Conservation (phyloP, 208 protist species). For the Angomonas ambiguus region DNA sequence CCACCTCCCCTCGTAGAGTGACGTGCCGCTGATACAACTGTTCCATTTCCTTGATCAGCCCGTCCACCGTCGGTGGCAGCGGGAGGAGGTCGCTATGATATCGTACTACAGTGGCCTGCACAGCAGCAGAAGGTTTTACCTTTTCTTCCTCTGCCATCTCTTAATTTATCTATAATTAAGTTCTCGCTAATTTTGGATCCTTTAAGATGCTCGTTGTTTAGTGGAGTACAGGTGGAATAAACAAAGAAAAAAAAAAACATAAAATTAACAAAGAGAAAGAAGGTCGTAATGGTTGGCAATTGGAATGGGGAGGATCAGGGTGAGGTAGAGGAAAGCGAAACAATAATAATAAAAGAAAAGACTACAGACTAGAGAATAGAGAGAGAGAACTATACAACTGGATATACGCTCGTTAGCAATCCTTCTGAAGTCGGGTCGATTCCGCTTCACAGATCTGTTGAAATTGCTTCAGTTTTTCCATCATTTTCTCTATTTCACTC, state of each 20-base stretch:
- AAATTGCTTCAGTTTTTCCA: not conserved
- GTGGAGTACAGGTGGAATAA: too few species aligned
- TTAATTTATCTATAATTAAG: too few species aligned
- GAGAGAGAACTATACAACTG: not conserved
- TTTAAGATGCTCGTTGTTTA: too few species aligned
- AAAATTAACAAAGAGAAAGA: not conserved
- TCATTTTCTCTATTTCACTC: not conserved
- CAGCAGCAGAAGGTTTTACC: slow-evolving; percentile 8
- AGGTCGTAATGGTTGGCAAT: too few species aligned
- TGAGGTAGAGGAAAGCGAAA: slow-evolving; percentile 4
- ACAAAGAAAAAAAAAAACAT: not conserved
- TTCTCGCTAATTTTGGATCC: too few species aligned
- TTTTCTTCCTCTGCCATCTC: not conserved
- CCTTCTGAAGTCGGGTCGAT: not conserved
- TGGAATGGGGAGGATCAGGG: too few species aligned
- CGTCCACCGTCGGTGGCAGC: slow-evolving; percentile 40
- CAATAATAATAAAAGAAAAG: not conserved
- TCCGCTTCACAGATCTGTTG: not conserved
- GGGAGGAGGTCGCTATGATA: slow-evolving; percentile 25
- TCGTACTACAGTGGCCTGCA: not conserved
- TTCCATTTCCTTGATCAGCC: slow-evolving; percentile 40
- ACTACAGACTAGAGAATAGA: not conserved
- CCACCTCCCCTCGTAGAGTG: slow-evolving; percentile 8
- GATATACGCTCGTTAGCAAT: too few species aligned
- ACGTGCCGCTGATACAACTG: slow-evolving; percentile 22